Conservation (phyloP, 2,329 filamentous ascomycete genomes). For the Rasamsonia emersonii region DNA sequence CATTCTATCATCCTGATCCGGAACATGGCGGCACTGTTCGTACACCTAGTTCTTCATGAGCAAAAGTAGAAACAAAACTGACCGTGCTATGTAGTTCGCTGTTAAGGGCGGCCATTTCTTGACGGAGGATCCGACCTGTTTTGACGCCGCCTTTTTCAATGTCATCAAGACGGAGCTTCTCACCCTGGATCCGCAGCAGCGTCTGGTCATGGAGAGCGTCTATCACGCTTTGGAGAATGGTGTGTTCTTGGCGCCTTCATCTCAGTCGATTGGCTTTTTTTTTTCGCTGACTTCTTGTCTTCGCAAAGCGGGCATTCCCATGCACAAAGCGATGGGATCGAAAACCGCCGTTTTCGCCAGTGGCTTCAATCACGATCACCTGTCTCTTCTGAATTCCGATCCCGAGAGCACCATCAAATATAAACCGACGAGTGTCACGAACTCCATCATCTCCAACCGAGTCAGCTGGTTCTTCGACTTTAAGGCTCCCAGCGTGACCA, state of each 20-base stretch:
- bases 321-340: slow-evolving; percentile 21
- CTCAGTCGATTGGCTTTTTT: too few relatives aligned
- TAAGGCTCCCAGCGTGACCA: slow-evolving; percentile 7
- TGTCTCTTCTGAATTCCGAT: slow-evolving; percentile 8
- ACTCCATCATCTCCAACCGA: slow-evolving; percentile 24
- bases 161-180: slow-evolving; percentile 6
- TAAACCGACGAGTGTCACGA: slow-evolving; percentile 16
- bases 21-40: slow-evolving; percentile 25
- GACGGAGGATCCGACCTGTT: slow-evolving; percentile 15
- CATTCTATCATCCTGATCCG: slow-evolving; percentile 30
- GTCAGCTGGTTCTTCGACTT: slow-evolving; percentile 12
- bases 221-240: slow-evolving; percentile 13
- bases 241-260: too few relatives aligned
- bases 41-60: slow-evolving; percentile 3
- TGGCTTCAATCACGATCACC: slow-evolving; percentile 22
- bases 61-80: slow-evolving; percentile 1
- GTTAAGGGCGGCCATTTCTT: slow-evolving; percentile 11
- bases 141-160: slow-evolving; percentile 22
- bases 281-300: too few relatives aligned
- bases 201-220: slow-evolving; percentile 22
- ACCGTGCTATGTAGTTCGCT: slow-evolving; percentile 8
- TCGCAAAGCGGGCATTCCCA: slow-evolving; percentile 18
- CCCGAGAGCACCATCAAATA: slow-evolving; percentile 11
- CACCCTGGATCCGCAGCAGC: slow-evolving; percentile 8
- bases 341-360: slow-evolving; percentile 27